Evolutionary conservation across 169 alveolate genomes (phyloP).

Genomic region (Cystoisospora suis): DNA sequence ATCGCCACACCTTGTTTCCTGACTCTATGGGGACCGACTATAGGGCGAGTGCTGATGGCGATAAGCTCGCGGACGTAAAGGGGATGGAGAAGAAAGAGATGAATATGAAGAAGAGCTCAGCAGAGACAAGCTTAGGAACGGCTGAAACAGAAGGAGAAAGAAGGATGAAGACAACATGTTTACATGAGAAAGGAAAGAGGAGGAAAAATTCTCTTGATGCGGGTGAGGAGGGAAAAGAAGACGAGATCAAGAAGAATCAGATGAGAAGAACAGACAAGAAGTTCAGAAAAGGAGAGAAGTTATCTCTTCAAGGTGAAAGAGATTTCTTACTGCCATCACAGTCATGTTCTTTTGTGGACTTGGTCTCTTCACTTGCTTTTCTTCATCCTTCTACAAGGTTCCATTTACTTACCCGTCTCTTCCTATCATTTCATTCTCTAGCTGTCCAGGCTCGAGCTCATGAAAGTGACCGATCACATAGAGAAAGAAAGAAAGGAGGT

Average conservation of each 20-base stretch:
- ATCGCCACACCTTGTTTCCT: too few species aligned
- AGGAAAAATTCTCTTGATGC: too few species aligned
- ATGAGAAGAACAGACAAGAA: background rate
- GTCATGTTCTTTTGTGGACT: constrained; percentile 29
- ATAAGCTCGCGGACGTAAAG: background rate
- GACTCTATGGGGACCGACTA: too few species aligned
- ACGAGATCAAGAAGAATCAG: too few species aligned
- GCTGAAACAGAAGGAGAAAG: background rate
- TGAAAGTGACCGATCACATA: too few species aligned
- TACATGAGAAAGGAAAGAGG: too few species aligned
- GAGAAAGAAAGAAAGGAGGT: too few species aligned
- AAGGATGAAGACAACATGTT: too few species aligned
- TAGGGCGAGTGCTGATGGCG: background rate
- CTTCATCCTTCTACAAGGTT: constrained; percentile 25
- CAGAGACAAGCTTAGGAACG: background rate
- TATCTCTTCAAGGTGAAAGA: too few species aligned
- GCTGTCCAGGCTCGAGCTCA: background rate
- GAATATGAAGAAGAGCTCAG: background rate
- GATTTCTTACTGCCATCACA: constrained; percentile 23
- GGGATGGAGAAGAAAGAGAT: background rate
- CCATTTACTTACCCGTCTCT: constrained; percentile 12
- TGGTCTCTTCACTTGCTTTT: constrained; percentile 1
- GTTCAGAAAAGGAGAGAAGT: background rate
- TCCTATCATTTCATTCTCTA: constrained; percentile 20
- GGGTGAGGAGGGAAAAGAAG: too few species aligned